These are phyloP conservation scores for Eucalyptus cloeziana DNA, from an alignment of 345 rosid genomes.

Conservation along the genomic window DNA sequence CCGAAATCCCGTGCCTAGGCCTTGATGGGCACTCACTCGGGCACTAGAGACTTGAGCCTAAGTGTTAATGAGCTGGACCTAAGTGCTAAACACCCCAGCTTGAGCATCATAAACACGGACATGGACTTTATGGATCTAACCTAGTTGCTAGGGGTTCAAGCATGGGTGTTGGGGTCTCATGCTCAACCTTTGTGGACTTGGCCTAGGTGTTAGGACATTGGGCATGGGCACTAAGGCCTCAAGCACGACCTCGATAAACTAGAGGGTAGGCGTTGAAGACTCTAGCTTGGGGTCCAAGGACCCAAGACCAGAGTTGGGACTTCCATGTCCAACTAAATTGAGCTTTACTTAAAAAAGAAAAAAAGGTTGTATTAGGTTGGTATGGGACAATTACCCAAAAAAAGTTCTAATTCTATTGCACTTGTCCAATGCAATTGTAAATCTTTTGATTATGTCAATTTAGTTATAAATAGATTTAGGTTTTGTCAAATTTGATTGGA, in stretches of 20 bases:
- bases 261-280: rapidly evolving
- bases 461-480: too few species aligned
- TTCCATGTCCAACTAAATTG: background rate
- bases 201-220: background rate
- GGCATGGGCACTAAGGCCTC: background rate
- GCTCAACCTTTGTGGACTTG: background rate
- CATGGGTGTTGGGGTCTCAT: background rate
- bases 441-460: too few species aligned
- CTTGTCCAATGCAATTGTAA: background rate
- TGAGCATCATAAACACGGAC: rapidly evolving
- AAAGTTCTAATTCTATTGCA: background rate
- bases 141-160: background rate
- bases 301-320: background rate
- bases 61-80: too few species aligned
- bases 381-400: background rate
- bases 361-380: background rate
- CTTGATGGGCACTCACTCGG: background rate
- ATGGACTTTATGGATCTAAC: background rate
- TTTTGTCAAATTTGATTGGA: background rate
- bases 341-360: background rate
- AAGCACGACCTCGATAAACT: rapidly evolving
- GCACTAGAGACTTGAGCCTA: rapidly evolving
- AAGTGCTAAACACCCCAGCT: rapidly evolving
- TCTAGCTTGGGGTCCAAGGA: too few species aligned
- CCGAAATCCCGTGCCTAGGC: rapidly evolving